A percentile compares a stretch with the other conserved stretches of the same genome.
Conservation (phyloP, 805 yeast genomes). For the Blastobotrys parvus region DNA sequence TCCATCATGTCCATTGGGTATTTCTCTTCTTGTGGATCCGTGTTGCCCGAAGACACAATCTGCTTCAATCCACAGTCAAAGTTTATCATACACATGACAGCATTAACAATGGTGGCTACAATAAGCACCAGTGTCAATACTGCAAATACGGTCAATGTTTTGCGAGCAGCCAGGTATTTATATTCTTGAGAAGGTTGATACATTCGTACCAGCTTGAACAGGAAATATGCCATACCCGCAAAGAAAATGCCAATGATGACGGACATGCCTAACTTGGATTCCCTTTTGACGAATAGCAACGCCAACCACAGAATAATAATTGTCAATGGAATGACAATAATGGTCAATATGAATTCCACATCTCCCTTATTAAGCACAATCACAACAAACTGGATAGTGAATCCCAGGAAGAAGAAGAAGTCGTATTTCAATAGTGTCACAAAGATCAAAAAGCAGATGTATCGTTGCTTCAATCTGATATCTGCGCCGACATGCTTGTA, state of each 20-base stretch:
- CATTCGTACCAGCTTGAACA: conserved; percentile 40
- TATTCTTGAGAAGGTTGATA: conserved; percentile 33
- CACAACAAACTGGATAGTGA: conserved; percentile 41
- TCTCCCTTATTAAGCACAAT: conserved; percentile 35
- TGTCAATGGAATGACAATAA: conserved; percentile 39
- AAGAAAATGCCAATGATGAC: conserved; percentile 28
- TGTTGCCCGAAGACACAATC: conserved; percentile 5
- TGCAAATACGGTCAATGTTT: conserved; percentile 38
- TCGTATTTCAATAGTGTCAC: conserved; percentile 33
- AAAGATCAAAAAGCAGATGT: conserved; percentile 28
- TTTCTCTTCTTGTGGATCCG: conserved; percentile 8
- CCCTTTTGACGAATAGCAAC: conserved; percentile 32
- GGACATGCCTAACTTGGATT: conserved; percentile 25
- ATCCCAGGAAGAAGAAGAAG: conserved; percentile 42
- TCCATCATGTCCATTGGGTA: conserved; percentile 5
- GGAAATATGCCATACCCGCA: conserved; percentile 37
- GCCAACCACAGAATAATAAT: conserved; percentile 32
- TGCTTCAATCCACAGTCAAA: conserved; percentile 24
- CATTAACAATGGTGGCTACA: conserved; percentile 28
- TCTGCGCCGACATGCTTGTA: conserved; percentile 43
- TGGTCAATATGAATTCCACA: conserved; percentile 39
- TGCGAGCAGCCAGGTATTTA: conserved; percentile 36
- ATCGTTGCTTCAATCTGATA: conserved; percentile 32
- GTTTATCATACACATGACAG: conserved; percentile 22
- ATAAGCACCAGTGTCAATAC: conserved; percentile 35